Evolutionary conservation across 257 asterid species (phyloP).

Genomic region (Salvia splendens): DNA sequence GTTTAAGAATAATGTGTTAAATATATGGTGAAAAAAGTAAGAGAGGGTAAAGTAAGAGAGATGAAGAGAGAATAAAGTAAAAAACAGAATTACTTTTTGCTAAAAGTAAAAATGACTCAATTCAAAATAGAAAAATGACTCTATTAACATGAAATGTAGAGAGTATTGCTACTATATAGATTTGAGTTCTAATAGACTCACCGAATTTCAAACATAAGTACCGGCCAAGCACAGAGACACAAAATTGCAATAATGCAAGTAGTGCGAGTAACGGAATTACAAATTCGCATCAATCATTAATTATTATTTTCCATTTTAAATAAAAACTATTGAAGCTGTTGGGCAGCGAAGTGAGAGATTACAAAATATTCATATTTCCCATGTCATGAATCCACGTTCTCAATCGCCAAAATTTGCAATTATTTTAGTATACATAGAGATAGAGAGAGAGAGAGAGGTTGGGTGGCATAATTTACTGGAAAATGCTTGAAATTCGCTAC

Average conservation of each 20-base stretch:
- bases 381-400: slow-evolving; percentile 32
- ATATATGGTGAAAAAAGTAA: too few species aligned
- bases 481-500: slow-evolving; percentile 58
- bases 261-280: neutral
- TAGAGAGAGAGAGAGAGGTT: slow-evolving; percentile 25
- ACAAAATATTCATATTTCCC: slow-evolving; percentile 3
- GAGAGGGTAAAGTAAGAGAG: too few species aligned
- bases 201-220: neutral
- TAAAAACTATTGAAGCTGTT: neutral
- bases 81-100: too few species aligned
- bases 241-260: neutral
- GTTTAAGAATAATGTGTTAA: too few species aligned
- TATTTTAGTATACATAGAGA: slow-evolving; percentile 10
- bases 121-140: too few species aligned
- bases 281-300: too few species aligned
- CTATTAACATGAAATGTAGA: too few species aligned
- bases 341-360: neutral
- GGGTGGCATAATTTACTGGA: slow-evolving; percentile 46
- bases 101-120: too few species aligned
- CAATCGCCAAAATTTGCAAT: slow-evolving; percentile 24
- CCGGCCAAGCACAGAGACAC: neutral
- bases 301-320: too few species aligned
- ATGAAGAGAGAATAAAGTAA: too few species aligned
- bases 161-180: too few species aligned
- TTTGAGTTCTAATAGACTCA: too few species aligned